Conservation (phyloP, 2,329 filamentous ascomycete species). For the Penicillium sp. region DNA sequence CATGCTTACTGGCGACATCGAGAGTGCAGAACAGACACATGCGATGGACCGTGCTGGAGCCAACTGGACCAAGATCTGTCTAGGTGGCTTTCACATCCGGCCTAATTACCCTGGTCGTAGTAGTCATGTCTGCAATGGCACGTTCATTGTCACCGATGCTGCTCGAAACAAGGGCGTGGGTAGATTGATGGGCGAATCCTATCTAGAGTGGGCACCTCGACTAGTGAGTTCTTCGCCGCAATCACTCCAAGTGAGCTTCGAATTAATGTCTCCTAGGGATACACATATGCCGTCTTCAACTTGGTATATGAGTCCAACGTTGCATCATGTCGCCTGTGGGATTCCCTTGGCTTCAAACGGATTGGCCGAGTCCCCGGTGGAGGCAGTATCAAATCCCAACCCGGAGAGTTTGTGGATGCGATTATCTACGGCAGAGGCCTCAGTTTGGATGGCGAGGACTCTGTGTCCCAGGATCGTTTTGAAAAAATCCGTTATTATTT, state of each 20-base stretch:
- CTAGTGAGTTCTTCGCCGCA: slow-evolving; percentile 39
- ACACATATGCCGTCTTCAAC: slow-evolving; percentile 91
- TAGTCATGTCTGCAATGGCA: slow-evolving; percentile 79
- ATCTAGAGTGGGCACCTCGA: slow-evolving; percentile 73
- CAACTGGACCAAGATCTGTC: slow-evolving; percentile 77
- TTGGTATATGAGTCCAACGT: slow-evolving; percentile 93
- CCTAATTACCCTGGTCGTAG: slow-evolving; percentile 89
- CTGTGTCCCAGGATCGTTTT: slow-evolving; percentile 92
- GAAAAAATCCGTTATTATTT: slow-evolving; percentile 98
- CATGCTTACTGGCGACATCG: slow-evolving; percentile 78
- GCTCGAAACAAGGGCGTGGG: slow-evolving; percentile 72
- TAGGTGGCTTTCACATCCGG: slow-evolving; percentile 92
- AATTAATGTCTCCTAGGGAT: slow-evolving; percentile 55
- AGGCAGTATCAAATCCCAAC: slow-evolving; percentile 67
- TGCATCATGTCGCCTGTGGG: slow-evolving; percentile 86
- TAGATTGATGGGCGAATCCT: slow-evolving; percentile 71
- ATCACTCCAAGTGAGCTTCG: slow-evolving; percentile 32
- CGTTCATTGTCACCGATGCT: slow-evolving; percentile 71
- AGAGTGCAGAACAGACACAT: slow-evolving; percentile 55
- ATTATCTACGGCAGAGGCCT: slow-evolving; percentile 71
- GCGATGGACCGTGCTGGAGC: slow-evolving; percentile 51
- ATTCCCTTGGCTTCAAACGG: slow-evolving; percentile 85
- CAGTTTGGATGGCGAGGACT: slow-evolving; percentile 68
- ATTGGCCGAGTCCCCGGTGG: slow-evolving; percentile 77
- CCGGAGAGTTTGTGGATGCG: slow-evolving; percentile 67